These are phyloP conservation scores for Daldinia bambusicola DNA, from an alignment of 495 filamentous ascomycete genomes.

Conservation along the genomic window DNA sequence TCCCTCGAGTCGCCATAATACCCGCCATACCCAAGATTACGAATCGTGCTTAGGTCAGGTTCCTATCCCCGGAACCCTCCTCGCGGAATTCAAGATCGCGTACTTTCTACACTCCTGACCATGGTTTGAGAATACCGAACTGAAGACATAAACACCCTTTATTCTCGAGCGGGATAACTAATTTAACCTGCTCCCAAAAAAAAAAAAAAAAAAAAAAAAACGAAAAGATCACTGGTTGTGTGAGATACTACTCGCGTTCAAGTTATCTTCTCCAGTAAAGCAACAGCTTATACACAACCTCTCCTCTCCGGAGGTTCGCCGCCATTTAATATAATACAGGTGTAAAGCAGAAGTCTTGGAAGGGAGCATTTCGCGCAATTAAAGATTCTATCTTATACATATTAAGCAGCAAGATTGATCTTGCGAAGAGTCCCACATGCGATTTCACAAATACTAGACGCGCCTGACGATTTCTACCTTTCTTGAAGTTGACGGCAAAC, in stretches of 20 bases:
- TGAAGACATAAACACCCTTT: not conserved
- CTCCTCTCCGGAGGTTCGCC: too few relatives aligned
- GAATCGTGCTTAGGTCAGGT: not conserved
- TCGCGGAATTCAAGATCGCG: not conserved
- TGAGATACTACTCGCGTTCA: too few relatives aligned
- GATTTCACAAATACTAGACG: slow-evolving; percentile 1
- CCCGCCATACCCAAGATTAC: not conserved
- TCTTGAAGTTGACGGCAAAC: not conserved
- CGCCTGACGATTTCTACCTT: not conserved
- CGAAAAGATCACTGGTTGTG: not conserved
- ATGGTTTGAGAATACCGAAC: not conserved
- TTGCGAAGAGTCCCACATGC: not conserved
- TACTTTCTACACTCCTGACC: not conserved
- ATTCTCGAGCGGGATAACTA: not conserved
- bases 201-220: not conserved
- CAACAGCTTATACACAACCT: too few relatives aligned
- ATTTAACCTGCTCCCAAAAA: not conserved
- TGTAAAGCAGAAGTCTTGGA: too few relatives aligned
- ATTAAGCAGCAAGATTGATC: not conserved
- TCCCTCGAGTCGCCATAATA: not conserved
- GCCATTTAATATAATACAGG: too few relatives aligned
- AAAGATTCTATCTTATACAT: too few relatives aligned
- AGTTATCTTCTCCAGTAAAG: too few relatives aligned
- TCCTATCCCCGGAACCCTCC: not conserved
- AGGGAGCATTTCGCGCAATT: too few relatives aligned